Base-by-base conservation (phyloP, 1,284 basidiomycete genomes). In the Rhodofomes roseus region DNA sequence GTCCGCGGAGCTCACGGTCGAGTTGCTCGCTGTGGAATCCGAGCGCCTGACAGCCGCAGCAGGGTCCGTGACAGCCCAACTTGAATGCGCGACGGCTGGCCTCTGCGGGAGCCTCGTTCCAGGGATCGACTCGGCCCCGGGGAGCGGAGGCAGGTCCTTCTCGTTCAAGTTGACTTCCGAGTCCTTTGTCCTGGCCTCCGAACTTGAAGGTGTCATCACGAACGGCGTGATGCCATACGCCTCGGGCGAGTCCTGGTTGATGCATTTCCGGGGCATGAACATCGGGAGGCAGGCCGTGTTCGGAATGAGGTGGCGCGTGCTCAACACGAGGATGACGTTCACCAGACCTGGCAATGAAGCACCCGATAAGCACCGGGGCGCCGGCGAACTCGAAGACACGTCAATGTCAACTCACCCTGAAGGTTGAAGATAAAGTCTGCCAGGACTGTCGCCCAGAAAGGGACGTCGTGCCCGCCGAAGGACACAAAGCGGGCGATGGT, bases 361-460 rank as follows among this genome's bases (percentile, higher is more conserved):
- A 23, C 1, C 41, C 27, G 27, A 44, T 36, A 20, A 36, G 37
- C 25, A 8, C 41, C 54, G 41, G 37, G 25, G 9, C 18, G 52
- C 43, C 37, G 14, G 16, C 8, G 40, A 31, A 31, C 11, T 34
- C n/a, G 7, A 36, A 12, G 37, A 25, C 9, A n/a, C 8, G 20
- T 23, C 12, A 12, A 20, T 18, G 9, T 40, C 20, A 27, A 37
- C 69, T 22, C 31, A 72, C 74, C 74, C 58, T 71, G 73, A 18
- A 78, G 70, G 58, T 77, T 74, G 70, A 76, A 78, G 56, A 78
- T 65, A 53, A 71, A 63, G 60, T 74, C 76, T 7, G 76, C 64
- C 43, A 71, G 23, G 43, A 77, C 72, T 9, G 68, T 74, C 20
- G 68, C 65, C 58, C 69, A 65, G 62, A 62, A 69, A 9, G 75